These are phyloP conservation scores for Arabidopsis thaliana DNA, from an alignment of 345 rosid species.

Conservation along the genomic window DNA sequence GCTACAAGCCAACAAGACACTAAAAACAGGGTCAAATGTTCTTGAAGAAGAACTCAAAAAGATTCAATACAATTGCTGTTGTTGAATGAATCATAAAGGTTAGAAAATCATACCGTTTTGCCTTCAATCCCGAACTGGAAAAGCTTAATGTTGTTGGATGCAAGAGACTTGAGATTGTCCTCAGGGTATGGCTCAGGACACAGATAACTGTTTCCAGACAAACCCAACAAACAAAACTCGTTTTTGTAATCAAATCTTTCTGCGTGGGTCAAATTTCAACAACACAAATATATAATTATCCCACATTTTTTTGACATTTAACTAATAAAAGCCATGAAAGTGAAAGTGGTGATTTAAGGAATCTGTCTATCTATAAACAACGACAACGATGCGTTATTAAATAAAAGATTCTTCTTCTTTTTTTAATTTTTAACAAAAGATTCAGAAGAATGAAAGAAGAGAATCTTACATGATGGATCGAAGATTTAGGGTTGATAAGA, in stretches of 20 bases:
- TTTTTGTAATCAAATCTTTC: constrained; percentile 24
- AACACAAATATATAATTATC: too few relatives aligned
- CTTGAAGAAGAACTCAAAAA: neutral
- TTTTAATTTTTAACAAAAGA: neutral
- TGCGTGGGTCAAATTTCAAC: constrained; percentile 22
- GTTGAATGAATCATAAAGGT: too few relatives aligned
- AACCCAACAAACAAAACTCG: constrained; percentile 22
- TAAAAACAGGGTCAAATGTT: neutral
- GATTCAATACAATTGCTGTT: neutral
- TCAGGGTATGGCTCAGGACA: constrained; percentile 86
- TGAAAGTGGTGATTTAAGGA: constrained; percentile 8
- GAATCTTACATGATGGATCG: constrained; percentile 71
- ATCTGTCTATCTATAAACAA: neutral
- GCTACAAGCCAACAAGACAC: too few relatives aligned
- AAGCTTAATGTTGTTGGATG: constrained; percentile 59
- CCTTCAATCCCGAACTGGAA: constrained; percentile 84
- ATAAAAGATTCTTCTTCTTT: neutral
- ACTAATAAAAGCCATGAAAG: constrained; percentile 5
- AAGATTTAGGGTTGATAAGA: constrained; percentile 71
- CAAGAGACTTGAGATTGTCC: constrained; percentile 65
- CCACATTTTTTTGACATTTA: too few relatives aligned
- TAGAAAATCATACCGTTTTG: constrained; percentile 56
- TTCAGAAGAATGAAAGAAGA: constrained; percentile 30
- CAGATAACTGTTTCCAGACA: constrained; percentile 60
- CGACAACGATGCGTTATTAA: constrained; percentile 11